Conservation (phyloP, 768 basidiomycete genomes). For the Boletus rufocinnamomeus region DNA sequence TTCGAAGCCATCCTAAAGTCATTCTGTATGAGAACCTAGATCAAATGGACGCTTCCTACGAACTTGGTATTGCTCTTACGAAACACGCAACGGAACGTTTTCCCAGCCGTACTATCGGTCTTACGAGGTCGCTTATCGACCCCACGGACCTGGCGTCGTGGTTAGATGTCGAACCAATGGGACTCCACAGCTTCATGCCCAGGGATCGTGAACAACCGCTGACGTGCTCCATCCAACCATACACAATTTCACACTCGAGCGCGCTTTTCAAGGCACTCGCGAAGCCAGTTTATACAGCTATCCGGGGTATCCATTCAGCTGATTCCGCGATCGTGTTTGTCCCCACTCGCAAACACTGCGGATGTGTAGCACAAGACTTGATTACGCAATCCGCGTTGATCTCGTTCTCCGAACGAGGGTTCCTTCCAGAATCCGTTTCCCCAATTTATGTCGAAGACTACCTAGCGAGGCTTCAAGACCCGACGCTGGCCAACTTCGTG, state of each 20-base stretch:
- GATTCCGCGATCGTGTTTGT: slow-evolving; percentile 81
- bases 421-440: slow-evolving; percentile 53
- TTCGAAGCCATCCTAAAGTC: slow-evolving; percentile 50
- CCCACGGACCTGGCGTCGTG: slow-evolving; percentile 79
- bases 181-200: slow-evolving; percentile 77
- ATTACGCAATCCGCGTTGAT: slow-evolving; percentile 86
- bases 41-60: slow-evolving; percentile 77
- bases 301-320: slow-evolving; percentile 47
- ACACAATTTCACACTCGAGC: slow-evolving; percentile 83
- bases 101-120: slow-evolving; percentile 73
- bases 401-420: slow-evolving; percentile 67
- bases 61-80: slow-evolving; percentile 76
- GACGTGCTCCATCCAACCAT: slow-evolving; percentile 65
- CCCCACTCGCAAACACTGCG: slow-evolving; percentile 79
- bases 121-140: slow-evolving; percentile 79
- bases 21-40: slow-evolving; percentile 87
- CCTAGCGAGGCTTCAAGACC: slow-evolving; percentile 61
- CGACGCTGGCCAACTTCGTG: slow-evolving; percentile 65
- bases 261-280: slow-evolving; percentile 90
- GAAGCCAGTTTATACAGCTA: slow-evolving; percentile 82
- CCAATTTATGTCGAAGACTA: slow-evolving; percentile 59
- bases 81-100: slow-evolving; percentile 61
- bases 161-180: slow-evolving; percentile 68
- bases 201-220: slow-evolving; percentile 82
- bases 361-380: slow-evolving; percentile 73